Base-by-base conservation (phyloP, 164 flowering plant species). In the Vitis rotundifolia region DNA sequence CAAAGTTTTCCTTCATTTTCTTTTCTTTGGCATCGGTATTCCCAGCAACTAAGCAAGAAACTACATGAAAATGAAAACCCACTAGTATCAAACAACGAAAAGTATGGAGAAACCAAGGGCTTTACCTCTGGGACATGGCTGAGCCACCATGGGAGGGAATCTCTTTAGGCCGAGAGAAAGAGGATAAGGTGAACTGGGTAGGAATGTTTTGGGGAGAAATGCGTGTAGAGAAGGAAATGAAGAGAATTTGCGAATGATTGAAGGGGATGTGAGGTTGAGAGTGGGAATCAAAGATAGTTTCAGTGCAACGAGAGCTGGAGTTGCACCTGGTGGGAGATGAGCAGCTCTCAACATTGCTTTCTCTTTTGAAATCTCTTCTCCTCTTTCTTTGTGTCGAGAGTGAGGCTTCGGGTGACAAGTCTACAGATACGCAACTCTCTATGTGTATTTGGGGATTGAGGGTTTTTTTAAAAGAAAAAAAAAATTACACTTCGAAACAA, bases 341-440 rank as follows among this genome's bases (percentile, higher is more conserved):
- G 76, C 61, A 9, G 78, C 74, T 69, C 80, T 73, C n/a, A 81
- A 59, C 84, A 76, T 78, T 22, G 70, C 63, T 26, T 67, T 56
- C 64, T 12, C 44, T 16, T 37, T 37, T 37, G 44, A 37, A 37
- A 3, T 37, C 44, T 37, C 44, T 37, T 37, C 61, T 58, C 19
- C 61, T 58, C 26, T 22, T 22, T 58, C 61, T 16, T 6, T 13
- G 19, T 22, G 5, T 37, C 44, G 7, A 37, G 44, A 37, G 5
- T 37, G 44, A 37, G 44, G 44, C 44, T 5, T 6, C 44, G 6
- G 44, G 44, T 6, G 5, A 37, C 44, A 37, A 37, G 7, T 37
- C 5, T 0, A 37, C 44, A 6, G 44, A 37, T 37, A 31, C 44
- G 44, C 7, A 37, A 37, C 44, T 4, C 44, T 4, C 44, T 31